Evolutionary conservation across 441 rosid species (phyloP).

Genomic region (Cnidoscolus chayamansa): DNA sequence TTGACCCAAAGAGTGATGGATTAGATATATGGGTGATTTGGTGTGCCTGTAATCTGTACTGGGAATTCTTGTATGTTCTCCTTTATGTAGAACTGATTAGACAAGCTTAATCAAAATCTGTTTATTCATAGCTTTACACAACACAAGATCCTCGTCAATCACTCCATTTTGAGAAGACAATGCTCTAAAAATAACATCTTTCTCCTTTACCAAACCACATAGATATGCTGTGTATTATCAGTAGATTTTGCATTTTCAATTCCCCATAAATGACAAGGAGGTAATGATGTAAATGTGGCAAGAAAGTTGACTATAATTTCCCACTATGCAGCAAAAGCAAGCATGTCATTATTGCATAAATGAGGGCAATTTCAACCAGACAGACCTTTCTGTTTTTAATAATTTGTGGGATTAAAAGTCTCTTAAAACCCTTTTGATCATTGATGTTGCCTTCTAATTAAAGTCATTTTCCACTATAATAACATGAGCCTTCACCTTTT

Average conservation of each 20-base stretch:
- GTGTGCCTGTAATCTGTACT: too few relatives aligned
- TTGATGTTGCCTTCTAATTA: constrained; percentile 33
- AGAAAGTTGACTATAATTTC: constrained; percentile 40
- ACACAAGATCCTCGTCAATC: not conserved
- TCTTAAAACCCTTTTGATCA: constrained; percentile 20
- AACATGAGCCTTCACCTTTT: not conserved
- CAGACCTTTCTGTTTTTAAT: constrained; percentile 11
- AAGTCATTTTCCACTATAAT: constrained; percentile 31
- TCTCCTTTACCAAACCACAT: too few relatives aligned
- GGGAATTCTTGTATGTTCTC: too few relatives aligned
- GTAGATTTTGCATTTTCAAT: not conserved
- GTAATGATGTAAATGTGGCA: constrained; percentile 31
- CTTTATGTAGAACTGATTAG: too few relatives aligned
- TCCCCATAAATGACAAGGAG: constrained; percentile 9
- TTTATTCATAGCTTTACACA: too few relatives aligned
- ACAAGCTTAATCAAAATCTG: too few relatives aligned
- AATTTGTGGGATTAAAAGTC: constrained; percentile 23
- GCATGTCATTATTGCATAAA: constrained; percentile 32
- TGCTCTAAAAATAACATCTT: not conserved
- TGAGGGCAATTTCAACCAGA: constrained; percentile 32
- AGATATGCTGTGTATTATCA: too few relatives aligned
- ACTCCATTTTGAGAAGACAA: not conserved
- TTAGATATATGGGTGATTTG: too few relatives aligned
- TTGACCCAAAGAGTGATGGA: too few relatives aligned
- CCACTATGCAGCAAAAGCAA: constrained; percentile 36